Base-by-base conservation (phyloP, 2,329 filamentous ascomycete species). In the Tothia fuscella region DNA sequence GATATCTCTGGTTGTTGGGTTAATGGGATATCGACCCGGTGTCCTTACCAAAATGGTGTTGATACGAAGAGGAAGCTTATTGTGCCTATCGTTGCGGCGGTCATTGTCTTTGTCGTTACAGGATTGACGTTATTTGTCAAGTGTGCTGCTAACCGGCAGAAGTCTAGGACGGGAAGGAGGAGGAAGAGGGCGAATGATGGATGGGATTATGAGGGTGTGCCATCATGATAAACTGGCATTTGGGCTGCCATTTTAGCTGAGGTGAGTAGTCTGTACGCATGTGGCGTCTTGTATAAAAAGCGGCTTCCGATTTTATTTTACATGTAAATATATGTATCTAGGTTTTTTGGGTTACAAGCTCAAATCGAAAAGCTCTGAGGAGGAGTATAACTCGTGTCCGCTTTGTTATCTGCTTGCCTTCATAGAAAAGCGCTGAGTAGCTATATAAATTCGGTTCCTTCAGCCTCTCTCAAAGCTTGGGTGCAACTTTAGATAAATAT, bases 121-220 rank as follows among this genome's bases (percentile, higher is more conserved):
- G 70, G 67, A 0, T 53, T 80, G 51, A 80, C 74, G 0, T 55
- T 79, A 10, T 75, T 80, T 48, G 70, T 76, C 38, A 81, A 81
- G 52, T 78, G 74, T 52, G 76, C 75, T 47, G 68, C 73, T 4
- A 79, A 80, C 54, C 57, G 76, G 45, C 64, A 66, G 31, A 70
- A 68, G 48, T 70, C 65, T 34, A 63, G 67, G 47, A 65, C 67
- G 35, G 62, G 64, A 20, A 67, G 66, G 51, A 66, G 70, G 50
- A 63, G 72, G 45, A 59, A 58, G 36, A 54, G 59, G 43, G 58
- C 57, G 33, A 57, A 61, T 16, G 64, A 64, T 46, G 74, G 74
- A 2, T 78, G 74, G 70, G 74, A 80, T 50, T 81, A 82, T 60
- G 78, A 82, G 53, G 78, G 78, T 13, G 76, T 82, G 22, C 35